phyloP scores from a whole-genome alignment of 1,139 yeast genomes.

The Geotrichum klebahnii region DNA sequence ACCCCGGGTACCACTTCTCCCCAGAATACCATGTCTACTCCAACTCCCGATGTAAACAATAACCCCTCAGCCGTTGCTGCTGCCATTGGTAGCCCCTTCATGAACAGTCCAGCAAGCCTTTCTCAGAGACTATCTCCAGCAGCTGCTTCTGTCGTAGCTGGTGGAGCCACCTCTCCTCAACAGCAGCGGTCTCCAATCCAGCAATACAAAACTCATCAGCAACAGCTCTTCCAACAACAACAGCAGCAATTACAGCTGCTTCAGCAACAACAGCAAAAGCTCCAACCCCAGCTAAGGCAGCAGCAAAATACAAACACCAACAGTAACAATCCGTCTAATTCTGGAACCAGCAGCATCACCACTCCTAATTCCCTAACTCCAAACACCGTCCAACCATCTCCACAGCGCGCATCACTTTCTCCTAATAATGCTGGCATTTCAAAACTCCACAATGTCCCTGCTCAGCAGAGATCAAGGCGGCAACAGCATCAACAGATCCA shows the following conservation, averaged over 20 bases:
- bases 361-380: constrained; percentile 6
- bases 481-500: constrained; percentile 13
- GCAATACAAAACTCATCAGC: constrained; percentile 5
- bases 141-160: not conserved
- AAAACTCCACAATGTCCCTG: not conserved
- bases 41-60: constrained; percentile 10
- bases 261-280: constrained; percentile 13
- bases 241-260: constrained; percentile 8
- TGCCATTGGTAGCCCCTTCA: constrained; percentile 12
- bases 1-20: constrained; percentile 8
- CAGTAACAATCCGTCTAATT: constrained; percentile 7
- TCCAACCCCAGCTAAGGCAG: constrained; percentile 12
- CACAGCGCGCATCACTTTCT: constrained; percentile 7
- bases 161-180: constrained; percentile 6
- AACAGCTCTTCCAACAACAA: constrained; percentile 1
- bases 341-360: constrained; percentile 3
- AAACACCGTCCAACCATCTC: not conserved
- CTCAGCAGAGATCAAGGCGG: constrained; percentile 3
- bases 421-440: constrained; percentile 7
- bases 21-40: constrained; percentile 10
- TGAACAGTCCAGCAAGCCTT: constrained; percentile 11
- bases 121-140: constrained; percentile 6
- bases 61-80: constrained; percentile 9
- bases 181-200: constrained; percentile 12
- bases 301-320: constrained; percentile 1